Base-by-base conservation (phyloP, 2,329 filamentous ascomycete genomes). In the Talaromyces islandicus region DNA sequence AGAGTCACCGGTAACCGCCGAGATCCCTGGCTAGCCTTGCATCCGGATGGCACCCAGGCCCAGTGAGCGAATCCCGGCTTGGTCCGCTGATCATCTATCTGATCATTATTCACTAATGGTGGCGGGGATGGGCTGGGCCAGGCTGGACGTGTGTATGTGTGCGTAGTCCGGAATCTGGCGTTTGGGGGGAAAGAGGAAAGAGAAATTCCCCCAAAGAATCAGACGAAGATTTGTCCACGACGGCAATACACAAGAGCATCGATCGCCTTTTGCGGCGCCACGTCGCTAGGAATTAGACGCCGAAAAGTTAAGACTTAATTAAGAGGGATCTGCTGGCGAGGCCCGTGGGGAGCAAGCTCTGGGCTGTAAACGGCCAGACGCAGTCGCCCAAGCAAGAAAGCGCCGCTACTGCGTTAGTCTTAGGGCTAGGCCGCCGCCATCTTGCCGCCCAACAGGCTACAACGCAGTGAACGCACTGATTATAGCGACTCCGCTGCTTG, bases 241-340 rank as follows among this genome's bases (percentile, higher is more conserved):
- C 12, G 12, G 43, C 14, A 24, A 46, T 11, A 27, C 21, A 48
- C 38, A 35, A 21, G 21, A 29, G 25, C 12, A 35, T 52, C 48
- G n/a, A 35, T 52, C 48, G 35, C 19, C 14, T 60, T 19, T 54
- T 48, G 24, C 27, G 54, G 50, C 35, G 59, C 59, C 54, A 60
- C 59, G 59, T 60, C 54, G 54, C 7, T 60, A 46, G 48, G 24
- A 21, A 41, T 56, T 57, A 60, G 54, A 41, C 59, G 59, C 54
- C 24, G 48, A 57, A 46, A 41, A 7, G n/a, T 46, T 4, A 46
- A 46, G 21, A 46, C n/a, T 46, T 24, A 46, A 46, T 24, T 46
- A 24, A 46, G 43, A 46, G 9, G n/a, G 43, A 24, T 46, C 43
- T 46, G 43, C 11, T 46, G 43, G 19, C 43, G 21, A 24, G 43